These are phyloP conservation scores for Spathaspora hagerdaliae DNA, from an alignment of 805 yeast genomes.

Conservation along the genomic window DNA sequence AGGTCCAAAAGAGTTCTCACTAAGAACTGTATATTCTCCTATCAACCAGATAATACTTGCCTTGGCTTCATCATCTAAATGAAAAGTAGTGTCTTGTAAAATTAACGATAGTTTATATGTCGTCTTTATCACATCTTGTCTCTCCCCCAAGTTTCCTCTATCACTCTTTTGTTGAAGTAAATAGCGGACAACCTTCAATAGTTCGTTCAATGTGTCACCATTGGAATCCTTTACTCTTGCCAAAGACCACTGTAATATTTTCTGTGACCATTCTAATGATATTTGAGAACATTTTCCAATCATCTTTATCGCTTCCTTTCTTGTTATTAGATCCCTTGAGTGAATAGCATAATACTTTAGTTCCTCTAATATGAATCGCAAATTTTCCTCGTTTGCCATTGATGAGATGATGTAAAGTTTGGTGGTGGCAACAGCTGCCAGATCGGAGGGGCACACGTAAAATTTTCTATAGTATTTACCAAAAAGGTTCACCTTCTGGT, in stretches of 20 bases:
- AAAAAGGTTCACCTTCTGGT: conserved; percentile 31
- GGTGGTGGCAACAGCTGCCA: conserved; percentile 34
- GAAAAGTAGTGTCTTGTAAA: conserved; percentile 17
- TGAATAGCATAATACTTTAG: conserved; percentile 48
- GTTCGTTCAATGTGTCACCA: conserved; percentile 50
- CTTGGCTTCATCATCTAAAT: conserved; percentile 48
- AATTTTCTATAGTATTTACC: conserved; percentile 42
- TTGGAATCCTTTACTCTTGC: conserved; percentile 36
- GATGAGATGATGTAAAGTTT: conserved; percentile 62
- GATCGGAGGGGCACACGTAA: conserved; percentile 55
- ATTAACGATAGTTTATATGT: conserved; percentile 45
- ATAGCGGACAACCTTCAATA: conserved; percentile 67
- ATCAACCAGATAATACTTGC: conserved; percentile 88
- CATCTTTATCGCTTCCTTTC: conserved; percentile 52
- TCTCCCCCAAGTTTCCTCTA: conserved; percentile 5
- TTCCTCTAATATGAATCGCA: conserved; percentile 52
- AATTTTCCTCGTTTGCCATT: conserved; percentile 52
- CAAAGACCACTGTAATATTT: conserved; percentile 63
- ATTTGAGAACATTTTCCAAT: conserved; percentile 57
- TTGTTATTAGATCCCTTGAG: conserved; percentile 14
- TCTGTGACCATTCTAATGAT: conserved; percentile 45
- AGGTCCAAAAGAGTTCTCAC: conserved; percentile 51
- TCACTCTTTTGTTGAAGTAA: conserved; percentile 57
- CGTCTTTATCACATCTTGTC: conserved; percentile 45
- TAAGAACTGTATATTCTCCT: conserved; percentile 64